Base-by-base conservation (phyloP, 1,139 yeast genomes). In the Geotrichum fermentans region DNA sequence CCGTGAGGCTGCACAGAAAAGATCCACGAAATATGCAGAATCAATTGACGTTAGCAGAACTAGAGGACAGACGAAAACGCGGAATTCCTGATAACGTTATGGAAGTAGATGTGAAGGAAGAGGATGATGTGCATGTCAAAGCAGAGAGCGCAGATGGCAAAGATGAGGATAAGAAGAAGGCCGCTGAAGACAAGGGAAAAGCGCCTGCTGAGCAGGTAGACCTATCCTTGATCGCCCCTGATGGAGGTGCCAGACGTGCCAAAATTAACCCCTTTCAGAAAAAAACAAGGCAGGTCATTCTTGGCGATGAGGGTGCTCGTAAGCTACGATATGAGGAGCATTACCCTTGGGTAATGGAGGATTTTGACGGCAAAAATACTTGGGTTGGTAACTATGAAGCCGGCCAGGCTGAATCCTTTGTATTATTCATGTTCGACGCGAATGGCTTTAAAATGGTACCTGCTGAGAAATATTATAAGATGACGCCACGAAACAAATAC, bases 351-450 rank as follows among this genome's bases (percentile, higher is more conserved):
- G 95, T 94, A 17, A 73, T 94, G 74, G 97, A 90, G 69, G 98
- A 94, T 68, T 90, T 86, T 65, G 96, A 88, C 59, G 96, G 96
- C 49, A 77, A 80, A 54, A 90, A 92, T 64, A 94, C 95, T 0
- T 92, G 87, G 83, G 97, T 90, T 20, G 97, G 98, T 32, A 85
- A 84, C 59, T 90, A 87, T 68, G 98, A 92, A 69, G 98, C 97
- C 1, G 95, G 94, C 10, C 85, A 85, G 55, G 79, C 90, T 8
- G 96, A 88, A 58, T 77, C 88, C 17, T 90, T 87, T 64, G 96
- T 88, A 4, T 71, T 92, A 46, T 78, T 92, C 61, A 88, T 89
- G 39, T 83, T 88, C 60, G 96, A 89, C 63, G 80, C 80, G 53
- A 87, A 82, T 61, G 95, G 96, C 24, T 92, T 92, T 67, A 88